Evolutionary conservation across 331 rosid genomes (phyloP), one percentile per base, ranked within the genome.

Genomic region (Quercus phellos): DNA sequence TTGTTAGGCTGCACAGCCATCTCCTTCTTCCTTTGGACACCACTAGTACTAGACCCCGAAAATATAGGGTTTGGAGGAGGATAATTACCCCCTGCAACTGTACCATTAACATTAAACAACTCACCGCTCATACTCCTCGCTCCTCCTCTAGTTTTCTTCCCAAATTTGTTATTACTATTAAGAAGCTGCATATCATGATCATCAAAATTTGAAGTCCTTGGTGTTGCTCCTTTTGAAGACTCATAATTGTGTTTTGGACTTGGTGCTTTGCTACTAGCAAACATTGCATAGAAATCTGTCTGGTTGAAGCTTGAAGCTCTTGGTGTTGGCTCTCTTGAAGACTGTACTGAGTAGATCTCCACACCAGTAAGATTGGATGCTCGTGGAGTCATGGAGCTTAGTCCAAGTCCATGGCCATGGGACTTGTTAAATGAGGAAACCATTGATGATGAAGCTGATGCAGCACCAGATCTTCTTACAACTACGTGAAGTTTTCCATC

Each of bases 301-400:
- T 94, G 99, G 67, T 94, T 94, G 59, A 94, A 92, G 83, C 99
- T 92, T 0, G 99, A 94, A 56, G 96, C 97, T 77, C 97, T 80
- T 1, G 99, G 99, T 0, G 99, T 94, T 2, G 97, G 99, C 51
- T 92, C 98, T 22, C 98, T 84, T 0, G 99, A 94, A 5, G 99
- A 94, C 61, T 92, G 97, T 51, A 90, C 97, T 0, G 99, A 94
- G 66, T 94, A 94, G 51, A 94, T 94, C 92, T 94, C 99, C 4
- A 94, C 98, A 0, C 99, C 97, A 0, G 97, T 94, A 3, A 94
- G 92, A 73, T 94, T 92, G 0, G 99, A 94, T 1, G 96, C 97
- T 55, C 99, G 67, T 0, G 99, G 99, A 0, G 99, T 94, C 89
- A 89, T 92, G 1, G 88, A 88, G 51, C 81, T 87, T 51, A 84